Evolutionary conservation across 108 stramenopile species (phyloP), one percentile per base, ranked within the genome.

Genomic region (Fragilaria radians): DNA sequence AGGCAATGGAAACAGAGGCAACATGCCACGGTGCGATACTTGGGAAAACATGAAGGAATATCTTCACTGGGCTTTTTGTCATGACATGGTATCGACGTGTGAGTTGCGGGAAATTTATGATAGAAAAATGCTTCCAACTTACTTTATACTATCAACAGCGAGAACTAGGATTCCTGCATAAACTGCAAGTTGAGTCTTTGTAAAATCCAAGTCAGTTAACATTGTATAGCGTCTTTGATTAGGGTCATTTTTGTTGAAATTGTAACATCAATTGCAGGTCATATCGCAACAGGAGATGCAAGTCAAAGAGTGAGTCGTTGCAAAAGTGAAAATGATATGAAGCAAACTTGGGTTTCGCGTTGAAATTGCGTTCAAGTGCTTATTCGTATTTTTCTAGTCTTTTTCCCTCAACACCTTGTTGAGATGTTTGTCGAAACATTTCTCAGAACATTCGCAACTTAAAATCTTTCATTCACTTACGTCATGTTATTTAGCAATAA

Each of bases 21-120:
- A 94, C 62, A 60, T 93, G 92, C 84, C 89, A 87, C 4, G 93
- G 84, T 5, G 63, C 63, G 25, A 94, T 54, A 32, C 70, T 46
- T 4, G 87, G 85, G 59, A 95, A 84, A 28, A 89, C 86, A 57
- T 89, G 85, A 47, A 91, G 54, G 54, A 97, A 73, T 52, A 97
- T 74, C 78, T 97, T 95, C 53, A 97, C 86, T 52, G 96, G 96
- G 62, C 73, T 82, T 64, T 60, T 17, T 26, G 3, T 18, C 18
- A 47, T 11, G 25, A n/a, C 58, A 51, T 29, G 49, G 28, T 2
- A n/a, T 48, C 32, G 3, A 7, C 59, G 27, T 17, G 47, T 19
- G 19, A 7, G 46, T 19, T 61, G 48, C 9, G 14, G 45, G 45
- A 25, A 28, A 24, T 25, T 19, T 25, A 57, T 66, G 65, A 66